Conservation (phyloP, 1,284 basidiomycete genomes). For the Tetrapyrgos nigripes region DNA sequence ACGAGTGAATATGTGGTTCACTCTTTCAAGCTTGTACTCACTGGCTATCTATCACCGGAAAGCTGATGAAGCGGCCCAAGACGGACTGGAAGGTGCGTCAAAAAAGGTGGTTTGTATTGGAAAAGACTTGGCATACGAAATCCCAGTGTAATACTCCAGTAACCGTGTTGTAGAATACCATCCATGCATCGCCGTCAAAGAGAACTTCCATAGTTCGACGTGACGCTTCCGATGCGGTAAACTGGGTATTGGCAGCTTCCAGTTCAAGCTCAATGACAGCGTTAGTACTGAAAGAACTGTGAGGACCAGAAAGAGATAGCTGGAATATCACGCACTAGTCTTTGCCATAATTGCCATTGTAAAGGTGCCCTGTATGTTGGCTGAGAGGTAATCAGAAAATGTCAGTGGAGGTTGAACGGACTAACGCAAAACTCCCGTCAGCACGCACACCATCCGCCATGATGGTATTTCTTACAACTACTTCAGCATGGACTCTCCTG, state of each 20-base stretch:
- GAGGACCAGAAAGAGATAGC: not conserved
- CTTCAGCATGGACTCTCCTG: constrained; percentile 51
- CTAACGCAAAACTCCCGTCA: constrained; percentile 61
- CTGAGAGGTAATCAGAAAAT: not conserved
- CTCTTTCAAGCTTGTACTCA: constrained; percentile 35
- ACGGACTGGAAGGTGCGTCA: constrained; percentile 48
- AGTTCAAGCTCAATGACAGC: constrained; percentile 59
- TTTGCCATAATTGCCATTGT: constrained; percentile 64
- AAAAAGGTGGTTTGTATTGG: not conserved
- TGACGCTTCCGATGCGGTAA: constrained; percentile 46
- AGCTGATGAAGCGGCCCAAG: constrained; percentile 66
- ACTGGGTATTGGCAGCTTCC: constrained; percentile 58
- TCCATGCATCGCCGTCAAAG: constrained; percentile 64
- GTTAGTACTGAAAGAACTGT: constrained; percentile 45
- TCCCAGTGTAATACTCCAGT: constrained; percentile 71
- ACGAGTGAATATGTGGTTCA: not conserved
- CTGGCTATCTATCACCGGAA: constrained; percentile 65
- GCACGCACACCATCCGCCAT: constrained; percentile 63
- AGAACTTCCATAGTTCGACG: constrained; percentile 54
- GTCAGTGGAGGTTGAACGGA: not conserved
- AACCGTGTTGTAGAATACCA: constrained; percentile 65
- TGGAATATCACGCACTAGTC: constrained; percentile 15
- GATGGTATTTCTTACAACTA: constrained; percentile 60
- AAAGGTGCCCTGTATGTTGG: constrained; percentile 65
- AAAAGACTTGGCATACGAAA: constrained; percentile 50